Evolutionary conservation across 139 green algal genomes (phyloP).

Genomic region (Deuterostichococcus epilithicus): DNA sequence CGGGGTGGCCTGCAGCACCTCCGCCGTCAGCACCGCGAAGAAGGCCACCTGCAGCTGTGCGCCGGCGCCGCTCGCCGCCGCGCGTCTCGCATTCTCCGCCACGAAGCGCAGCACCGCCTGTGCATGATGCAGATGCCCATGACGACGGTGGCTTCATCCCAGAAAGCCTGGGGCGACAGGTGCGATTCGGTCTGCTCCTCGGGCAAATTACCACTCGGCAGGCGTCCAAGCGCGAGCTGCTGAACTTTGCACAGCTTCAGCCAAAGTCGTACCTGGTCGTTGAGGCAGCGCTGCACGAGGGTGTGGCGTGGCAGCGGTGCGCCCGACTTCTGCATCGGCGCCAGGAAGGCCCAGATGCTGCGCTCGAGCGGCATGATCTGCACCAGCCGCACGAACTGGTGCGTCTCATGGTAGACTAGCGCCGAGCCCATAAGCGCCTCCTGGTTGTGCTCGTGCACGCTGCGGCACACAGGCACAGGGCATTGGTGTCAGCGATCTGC

Average conservation of each 20-base stretch:
- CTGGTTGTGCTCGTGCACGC: conserved; percentile 81
- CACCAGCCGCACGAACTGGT: conserved; percentile 87
- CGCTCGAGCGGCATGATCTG: conserved; percentile 58
- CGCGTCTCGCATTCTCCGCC: conserved; percentile 27
- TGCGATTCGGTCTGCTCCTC: too few relatives aligned
- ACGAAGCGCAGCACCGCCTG: conserved; percentile 46
- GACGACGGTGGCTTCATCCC: too few relatives aligned
- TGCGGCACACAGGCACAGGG: conserved; percentile 31
- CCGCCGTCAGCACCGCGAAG: conserved; percentile 52
- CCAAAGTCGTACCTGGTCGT: conserved; percentile 39
- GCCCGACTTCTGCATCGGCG: conserved; percentile 57
- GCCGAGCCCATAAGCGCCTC: conserved; percentile 58
- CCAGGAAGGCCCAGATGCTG: conserved; percentile 60
- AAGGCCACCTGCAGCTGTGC: conserved; percentile 55
- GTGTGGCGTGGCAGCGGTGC: conserved; percentile 55
- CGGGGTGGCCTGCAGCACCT: conserved; percentile 24
- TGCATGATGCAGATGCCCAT: neutral
- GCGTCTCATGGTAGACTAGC: conserved; percentile 85
- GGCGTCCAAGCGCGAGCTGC: too few relatives aligned
- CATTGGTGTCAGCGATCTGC: too few relatives aligned
- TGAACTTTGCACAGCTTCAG: too few relatives aligned
- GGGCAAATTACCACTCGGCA: too few relatives aligned
- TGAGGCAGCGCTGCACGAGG: conserved; percentile 63
- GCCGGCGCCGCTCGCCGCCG: conserved; percentile 8
- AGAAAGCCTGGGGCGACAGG: too few relatives aligned